These are phyloP conservation scores for Leucoagaricus sp. DNA, from an alignment of 1,284 basidiomycete genomes.

Conservation along the genomic window DNA sequence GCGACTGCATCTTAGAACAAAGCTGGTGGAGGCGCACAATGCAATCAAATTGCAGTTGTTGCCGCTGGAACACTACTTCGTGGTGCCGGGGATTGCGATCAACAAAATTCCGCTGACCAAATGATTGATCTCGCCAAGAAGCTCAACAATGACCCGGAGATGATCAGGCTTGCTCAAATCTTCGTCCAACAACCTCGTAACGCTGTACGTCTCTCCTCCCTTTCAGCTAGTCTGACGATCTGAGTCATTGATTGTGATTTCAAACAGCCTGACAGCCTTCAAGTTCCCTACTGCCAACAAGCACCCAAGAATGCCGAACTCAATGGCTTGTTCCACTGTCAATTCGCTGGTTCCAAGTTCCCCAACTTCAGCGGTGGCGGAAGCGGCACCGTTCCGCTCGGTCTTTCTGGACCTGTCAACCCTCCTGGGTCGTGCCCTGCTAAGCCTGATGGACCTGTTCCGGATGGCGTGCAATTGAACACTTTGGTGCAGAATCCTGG, in stretches of 20 bases:
- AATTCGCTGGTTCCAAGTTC: constrained; percentile 49
- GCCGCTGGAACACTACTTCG: constrained; percentile 58
- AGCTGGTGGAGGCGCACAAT: constrained; percentile 54
- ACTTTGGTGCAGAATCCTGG: constrained; percentile 45
- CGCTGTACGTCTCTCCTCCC: constrained; percentile 31
- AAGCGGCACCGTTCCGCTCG: constrained; percentile 49
- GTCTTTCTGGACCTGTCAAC: constrained; percentile 36
- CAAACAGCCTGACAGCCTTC: constrained; percentile 44
- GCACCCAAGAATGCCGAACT: constrained; percentile 51
- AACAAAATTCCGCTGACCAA: constrained; percentile 60
- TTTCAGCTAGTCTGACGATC: not conserved
- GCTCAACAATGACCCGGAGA: constrained; percentile 52
- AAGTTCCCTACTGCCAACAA: constrained; percentile 51
- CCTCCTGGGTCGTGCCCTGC: constrained; percentile 56
- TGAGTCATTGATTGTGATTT: constrained; percentile 5
- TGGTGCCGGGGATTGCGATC: constrained; percentile 55
- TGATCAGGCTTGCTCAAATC: constrained; percentile 60
- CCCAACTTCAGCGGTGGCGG: constrained; percentile 45
- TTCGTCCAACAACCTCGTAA: constrained; percentile 63
- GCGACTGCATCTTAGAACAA: constrained; percentile 21
- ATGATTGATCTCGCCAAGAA: constrained; percentile 64
- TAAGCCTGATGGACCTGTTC: constrained; percentile 41
- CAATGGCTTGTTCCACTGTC: constrained; percentile 56
- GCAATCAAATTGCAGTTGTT: constrained; percentile 53
- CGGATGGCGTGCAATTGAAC: constrained; percentile 54